Conservation (phyloP, 768 basidiomycete species). For the Tulasnella sp. region DNA sequence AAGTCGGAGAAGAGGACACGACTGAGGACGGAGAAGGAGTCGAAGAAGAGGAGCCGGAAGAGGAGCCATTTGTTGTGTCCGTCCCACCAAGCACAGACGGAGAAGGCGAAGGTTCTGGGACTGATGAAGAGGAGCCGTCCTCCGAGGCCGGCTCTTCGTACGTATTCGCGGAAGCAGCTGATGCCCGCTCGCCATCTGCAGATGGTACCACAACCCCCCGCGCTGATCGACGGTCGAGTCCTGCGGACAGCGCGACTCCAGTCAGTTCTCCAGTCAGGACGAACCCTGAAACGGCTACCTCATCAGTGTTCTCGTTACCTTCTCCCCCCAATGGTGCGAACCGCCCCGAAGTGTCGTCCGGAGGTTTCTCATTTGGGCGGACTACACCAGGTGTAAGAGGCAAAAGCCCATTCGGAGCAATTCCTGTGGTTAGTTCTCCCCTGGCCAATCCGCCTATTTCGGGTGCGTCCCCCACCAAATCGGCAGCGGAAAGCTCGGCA, state of each 20-base stretch:
- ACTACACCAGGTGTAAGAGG: not conserved
- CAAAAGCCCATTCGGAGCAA: not conserved
- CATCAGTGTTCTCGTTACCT: constrained; percentile 44
- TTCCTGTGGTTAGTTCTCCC: constrained; percentile 29
- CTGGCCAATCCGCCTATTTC: constrained; percentile 30
- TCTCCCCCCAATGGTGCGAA: constrained; percentile 27
- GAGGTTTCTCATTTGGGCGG: constrained; percentile 23
- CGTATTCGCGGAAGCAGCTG: constrained; percentile 34
- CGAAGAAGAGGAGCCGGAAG: constrained; percentile 28
- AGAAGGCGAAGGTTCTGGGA: constrained; percentile 27
- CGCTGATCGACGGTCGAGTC: not conserved
- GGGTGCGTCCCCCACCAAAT: constrained; percentile 18
- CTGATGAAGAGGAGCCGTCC: constrained; percentile 38
- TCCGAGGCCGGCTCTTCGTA: constrained; percentile 5
- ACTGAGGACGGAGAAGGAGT: too few relatives aligned
- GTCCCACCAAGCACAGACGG: constrained; percentile 1
- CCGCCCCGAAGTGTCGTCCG: constrained; percentile 15
- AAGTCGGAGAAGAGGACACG: constrained; percentile 30
- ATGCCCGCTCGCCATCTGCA: constrained; percentile 33
- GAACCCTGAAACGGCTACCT: not conserved
- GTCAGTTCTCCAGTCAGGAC: constrained; percentile 38
- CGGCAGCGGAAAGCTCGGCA: not conserved
- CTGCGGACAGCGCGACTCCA: constrained; percentile 9
- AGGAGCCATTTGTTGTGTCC: constrained; percentile 11
- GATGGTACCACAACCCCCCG: constrained; percentile 9